phyloP scores from a whole-genome alignment of 345 rosid genomes.

The Arabis hirsuta region DNA sequence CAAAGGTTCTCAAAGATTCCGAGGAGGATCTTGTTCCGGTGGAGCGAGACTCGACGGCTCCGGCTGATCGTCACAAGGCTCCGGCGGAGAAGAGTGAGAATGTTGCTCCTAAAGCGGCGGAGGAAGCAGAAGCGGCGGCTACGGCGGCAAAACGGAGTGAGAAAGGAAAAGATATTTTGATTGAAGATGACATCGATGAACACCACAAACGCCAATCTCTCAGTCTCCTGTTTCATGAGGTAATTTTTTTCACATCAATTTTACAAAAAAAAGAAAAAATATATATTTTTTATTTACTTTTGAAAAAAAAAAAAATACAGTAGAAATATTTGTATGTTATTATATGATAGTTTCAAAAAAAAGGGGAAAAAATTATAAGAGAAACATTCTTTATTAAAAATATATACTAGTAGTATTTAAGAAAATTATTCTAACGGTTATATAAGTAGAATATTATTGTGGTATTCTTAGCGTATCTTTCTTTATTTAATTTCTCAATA shows the following conservation, averaged over 20 bases:
- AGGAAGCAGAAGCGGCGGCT: conserved; percentile 25
- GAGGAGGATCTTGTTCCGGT: conserved; percentile 38
- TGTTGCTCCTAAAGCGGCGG: conserved; percentile 6
- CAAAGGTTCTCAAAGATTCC: conserved; percentile 46
- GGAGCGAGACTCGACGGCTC: conserved; percentile 30
- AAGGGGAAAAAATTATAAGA: background rate
- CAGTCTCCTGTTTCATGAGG: conserved; percentile 44
- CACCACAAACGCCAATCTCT: conserved; percentile 41
- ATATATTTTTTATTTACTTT: too few relatives aligned
- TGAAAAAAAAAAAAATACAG: too few relatives aligned
- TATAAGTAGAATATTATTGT: background rate
- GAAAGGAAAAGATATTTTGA: conserved; percentile 45
- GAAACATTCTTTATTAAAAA: too few relatives aligned
- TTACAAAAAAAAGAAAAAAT: too few relatives aligned
- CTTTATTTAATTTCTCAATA: conserved; percentile 1
- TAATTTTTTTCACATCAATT: background rate
- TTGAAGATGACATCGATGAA: conserved; percentile 37
- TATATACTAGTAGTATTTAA: too few relatives aligned
- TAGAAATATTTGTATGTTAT: background rate
- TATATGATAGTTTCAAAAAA: background rate
- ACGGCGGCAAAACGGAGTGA: conserved; percentile 39
- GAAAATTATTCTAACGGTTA: too few relatives aligned
- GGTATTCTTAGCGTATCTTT: background rate
- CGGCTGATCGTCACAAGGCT: conserved; percentile 15
- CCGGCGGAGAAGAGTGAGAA: background rate